A percentile compares a stretch with the other conserved stretches of the same genome.
phyloP scores from a whole-genome alignment of 78 protist species.

The Dictyostelium firmibasis region DNA sequence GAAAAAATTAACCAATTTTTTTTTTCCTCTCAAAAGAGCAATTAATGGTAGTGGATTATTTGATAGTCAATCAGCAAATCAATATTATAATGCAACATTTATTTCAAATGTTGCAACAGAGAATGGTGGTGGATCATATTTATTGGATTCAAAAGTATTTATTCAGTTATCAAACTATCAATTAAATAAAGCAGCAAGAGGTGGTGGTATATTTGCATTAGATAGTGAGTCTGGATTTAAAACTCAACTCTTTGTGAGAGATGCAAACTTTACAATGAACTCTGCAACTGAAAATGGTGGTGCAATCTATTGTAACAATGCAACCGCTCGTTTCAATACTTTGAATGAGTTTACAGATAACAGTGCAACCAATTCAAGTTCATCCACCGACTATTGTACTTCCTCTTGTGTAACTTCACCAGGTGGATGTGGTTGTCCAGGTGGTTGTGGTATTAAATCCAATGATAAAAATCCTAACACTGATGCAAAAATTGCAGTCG shows the following conservation, averaged over 20 bases:
- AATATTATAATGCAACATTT: not conserved
- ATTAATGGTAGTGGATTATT: slow-evolving; percentile 30
- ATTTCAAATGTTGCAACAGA: not conserved
- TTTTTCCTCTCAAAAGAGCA: too few relatives aligned
- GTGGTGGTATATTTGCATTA: slow-evolving; percentile 47
- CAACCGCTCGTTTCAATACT: slow-evolving; percentile 23
- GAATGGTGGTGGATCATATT: slow-evolving; percentile 20
- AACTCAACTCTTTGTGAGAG: not conserved
- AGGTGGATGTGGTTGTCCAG: slow-evolving; percentile 33
- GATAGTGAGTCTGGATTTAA: not conserved
- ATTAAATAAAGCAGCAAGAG: slow-evolving; percentile 15
- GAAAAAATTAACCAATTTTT: too few relatives aligned
- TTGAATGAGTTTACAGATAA: not conserved
- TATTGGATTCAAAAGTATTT: not conserved
- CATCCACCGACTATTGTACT: not conserved
- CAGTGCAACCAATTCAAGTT: not conserved
- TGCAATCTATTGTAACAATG: slow-evolving; percentile 31
- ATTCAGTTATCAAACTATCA: not conserved
- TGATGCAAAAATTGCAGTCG: slow-evolving; percentile 26
- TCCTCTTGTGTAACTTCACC: slow-evolving; percentile 40
- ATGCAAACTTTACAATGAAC: slow-evolving; percentile 13
- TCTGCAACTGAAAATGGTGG: slow-evolving; percentile 27
- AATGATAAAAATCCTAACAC: not conserved
- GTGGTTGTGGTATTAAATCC: slow-evolving; percentile 63
- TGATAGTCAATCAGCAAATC: not conserved